Conservation (phyloP, 768 basidiomycete genomes). For the Exsudoporus frostii region DNA sequence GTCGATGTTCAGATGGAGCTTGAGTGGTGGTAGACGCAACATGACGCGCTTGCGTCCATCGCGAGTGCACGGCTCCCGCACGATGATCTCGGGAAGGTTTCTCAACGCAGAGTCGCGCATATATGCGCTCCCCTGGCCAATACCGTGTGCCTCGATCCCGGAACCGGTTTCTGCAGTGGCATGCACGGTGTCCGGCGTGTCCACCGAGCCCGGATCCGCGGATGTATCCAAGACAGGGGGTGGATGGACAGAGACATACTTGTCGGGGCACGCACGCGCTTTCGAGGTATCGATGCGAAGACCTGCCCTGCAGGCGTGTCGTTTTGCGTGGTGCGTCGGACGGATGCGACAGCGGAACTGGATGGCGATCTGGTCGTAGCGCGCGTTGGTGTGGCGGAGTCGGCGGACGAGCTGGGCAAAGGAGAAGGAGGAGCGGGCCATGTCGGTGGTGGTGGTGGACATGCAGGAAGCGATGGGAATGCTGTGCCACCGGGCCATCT, state of each 20-base stretch:
- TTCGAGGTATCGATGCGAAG: slow-evolving; percentile 42
- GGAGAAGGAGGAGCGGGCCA: slow-evolving; percentile 27
- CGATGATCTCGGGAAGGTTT: slow-evolving; percentile 9
- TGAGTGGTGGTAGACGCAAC: slow-evolving; percentile 13
- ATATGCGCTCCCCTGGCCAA: slow-evolving; percentile 5
- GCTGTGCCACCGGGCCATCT: slow-evolving; percentile 5
- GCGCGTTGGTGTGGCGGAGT: slow-evolving; percentile 44
- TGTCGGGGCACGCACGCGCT: slow-evolving; percentile 40
- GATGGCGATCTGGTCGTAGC: slow-evolving; percentile 39
- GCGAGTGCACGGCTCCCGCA: background rate
- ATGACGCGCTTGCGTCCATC: slow-evolving; percentile 1
- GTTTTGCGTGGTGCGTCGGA: slow-evolving; percentile 46
- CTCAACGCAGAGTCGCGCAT: slow-evolving; percentile 2
- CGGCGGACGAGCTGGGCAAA: slow-evolving; percentile 39
- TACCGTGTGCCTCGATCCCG: too few relatives aligned
- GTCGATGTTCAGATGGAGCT: slow-evolving; percentile 3
- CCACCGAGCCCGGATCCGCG: slow-evolving; percentile 30
- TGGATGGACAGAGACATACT: slow-evolving; percentile 32
- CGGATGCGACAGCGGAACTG: slow-evolving; percentile 35
- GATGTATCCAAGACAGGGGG: slow-evolving; percentile 25
- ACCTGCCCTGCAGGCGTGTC: slow-evolving; percentile 41
- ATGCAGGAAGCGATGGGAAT: slow-evolving; percentile 4
- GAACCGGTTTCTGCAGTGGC: background rate
- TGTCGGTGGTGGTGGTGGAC: slow-evolving; percentile 3
- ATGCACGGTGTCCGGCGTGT: background rate